Base-by-base conservation (phyloP, 2,329 filamentous ascomycete genomes). In the Sclerotinia nivalis region DNA sequence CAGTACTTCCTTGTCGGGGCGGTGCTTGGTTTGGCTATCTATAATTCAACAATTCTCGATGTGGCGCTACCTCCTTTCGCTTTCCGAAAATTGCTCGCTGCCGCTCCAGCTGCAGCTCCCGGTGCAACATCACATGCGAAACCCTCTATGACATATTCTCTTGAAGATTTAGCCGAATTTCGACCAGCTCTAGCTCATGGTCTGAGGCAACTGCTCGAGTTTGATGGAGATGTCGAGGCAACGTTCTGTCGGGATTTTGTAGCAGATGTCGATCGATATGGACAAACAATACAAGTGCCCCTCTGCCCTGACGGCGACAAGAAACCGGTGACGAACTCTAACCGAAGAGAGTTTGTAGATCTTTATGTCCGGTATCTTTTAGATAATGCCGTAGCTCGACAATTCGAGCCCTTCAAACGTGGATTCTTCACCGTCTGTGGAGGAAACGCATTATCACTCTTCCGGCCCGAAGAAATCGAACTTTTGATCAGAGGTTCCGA, bases 391-490 rank as follows among this genome's bases (percentile, higher is more conserved):
- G 91, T 97, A 1, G 83, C 87, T 52, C 87, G 92, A 54, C 93
- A 97, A 77, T 97, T 96, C 73, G 93, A 97, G 78, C 93, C 94
- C 0, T 97, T 97, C 84, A 96, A 96, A 78, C 88, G 93, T 68
- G 94, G 94, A 0, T 97, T 97, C 80, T 97, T 93, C 79, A 96
- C 92, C 0, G 93, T 97, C 40, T 97, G 93, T 77, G 92, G 91
- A 49, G 93, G 93, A 49, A 97, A 96, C 77, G 93, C 94, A 0
- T 84, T 97, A 49, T 93, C 91, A 0, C 85, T 97, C 2, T 97
- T 97, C 80, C 88, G 92, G 22, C 91, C 94, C 0, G 93, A 97
- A 78, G 94, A 97, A 79, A 96, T 97, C 72, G 94, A 97, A 78
- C 86, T 97, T 4, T 85, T 97, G 0, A 87, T 97, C 7, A 86